Base-by-base conservation (phyloP, 441 rosid species). In the Pelargonium australe region DNA sequence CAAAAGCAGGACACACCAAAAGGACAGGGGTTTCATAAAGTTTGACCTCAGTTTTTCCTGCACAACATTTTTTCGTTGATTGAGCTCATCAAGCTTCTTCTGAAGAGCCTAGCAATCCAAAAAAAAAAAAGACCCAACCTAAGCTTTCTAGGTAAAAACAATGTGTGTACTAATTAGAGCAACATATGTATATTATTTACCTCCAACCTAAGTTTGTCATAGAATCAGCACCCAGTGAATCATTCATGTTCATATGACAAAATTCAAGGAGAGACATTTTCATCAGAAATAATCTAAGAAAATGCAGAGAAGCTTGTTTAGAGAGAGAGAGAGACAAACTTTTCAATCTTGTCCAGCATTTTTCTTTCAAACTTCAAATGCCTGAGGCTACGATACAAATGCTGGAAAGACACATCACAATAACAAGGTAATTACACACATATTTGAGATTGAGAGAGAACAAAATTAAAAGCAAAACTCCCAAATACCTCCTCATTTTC, bases 21-120 rank as follows among this genome's bases (percentile, higher is more conserved):
- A 57, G 40, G 41, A 17, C 28, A 62, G 23, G 11, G 0, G 28
- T 23, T 13, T 12, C 53, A 40, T 28, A 0, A 49, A 19, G n/a
- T 3, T 28, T 57, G 19, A 79, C 82, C 77, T 70, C 68, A 75
- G 13, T 65, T 72, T 79, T 20, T 67, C 63, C 61, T 70, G 65
- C 5, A 53, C 71, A 1, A 67, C 68, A 14, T 58, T 16, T 62
- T 69, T 60, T 61, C 44, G 49, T 16, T 16, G 13, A 40, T 68
- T 74, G 40, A 80, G 57, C 23, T 67, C 60, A 23, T 1, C 0
- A 7, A 72, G 73, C 66, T 72, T 31, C 45, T 49, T 67, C 73
- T 77, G 73, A 9, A 77, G 77, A 63, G 37, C 64, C 83, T 77
- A 53, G 8, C 1, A 60, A 64, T 31, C 5, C 64, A 20, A 20